phyloP scores from a whole-genome alignment of 768 basidiomycete genomes.

The Lactarius pseudohatsudake region DNA sequence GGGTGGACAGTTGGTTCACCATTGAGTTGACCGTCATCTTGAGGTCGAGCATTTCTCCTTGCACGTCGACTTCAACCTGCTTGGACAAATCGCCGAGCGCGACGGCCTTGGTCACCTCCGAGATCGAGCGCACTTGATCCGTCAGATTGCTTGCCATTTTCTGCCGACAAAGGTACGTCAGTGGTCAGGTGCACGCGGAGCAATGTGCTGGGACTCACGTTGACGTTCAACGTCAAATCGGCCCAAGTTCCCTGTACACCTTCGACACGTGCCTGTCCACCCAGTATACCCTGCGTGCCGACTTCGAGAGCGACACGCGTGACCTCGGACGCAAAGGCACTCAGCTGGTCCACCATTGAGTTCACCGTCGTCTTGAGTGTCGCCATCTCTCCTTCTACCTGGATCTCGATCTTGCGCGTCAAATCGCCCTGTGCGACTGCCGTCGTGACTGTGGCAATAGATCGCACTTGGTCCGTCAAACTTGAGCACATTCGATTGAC shows the following conservation, averaged over 20 bases:
- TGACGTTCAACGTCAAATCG: constrained; percentile 83
- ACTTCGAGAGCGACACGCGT: constrained; percentile 82
- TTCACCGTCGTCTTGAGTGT: constrained; percentile 81
- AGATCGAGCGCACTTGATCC: constrained; percentile 88
- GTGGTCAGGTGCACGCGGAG: background rate
- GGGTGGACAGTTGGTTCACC: constrained; percentile 68
- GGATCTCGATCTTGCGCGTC: constrained; percentile 87
- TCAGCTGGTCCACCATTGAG: constrained; percentile 85
- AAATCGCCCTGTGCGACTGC: constrained; percentile 87
- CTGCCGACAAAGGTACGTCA: constrained; percentile 38
- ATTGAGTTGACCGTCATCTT: constrained; percentile 80
- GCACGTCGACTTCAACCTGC: constrained; percentile 87
- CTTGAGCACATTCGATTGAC: constrained; percentile 78
- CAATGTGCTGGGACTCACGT: constrained; percentile 47
- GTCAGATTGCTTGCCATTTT: constrained; percentile 88
- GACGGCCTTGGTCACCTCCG: constrained; percentile 76
- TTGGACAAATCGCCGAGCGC: constrained; percentile 82
- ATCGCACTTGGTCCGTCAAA: constrained; percentile 72
- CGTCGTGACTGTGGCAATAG: constrained; percentile 78
- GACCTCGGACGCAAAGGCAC: constrained; percentile 80
- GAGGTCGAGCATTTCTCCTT: constrained; percentile 89
- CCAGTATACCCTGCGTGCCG: constrained; percentile 83
- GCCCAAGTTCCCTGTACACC: constrained; percentile 92
- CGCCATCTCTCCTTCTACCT: constrained; percentile 81
- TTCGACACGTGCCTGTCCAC: constrained; percentile 84